Evolutionary conservation across 1,284 basidiomycete species (phyloP).

Genomic region (Cryptococcus sp.): DNA sequence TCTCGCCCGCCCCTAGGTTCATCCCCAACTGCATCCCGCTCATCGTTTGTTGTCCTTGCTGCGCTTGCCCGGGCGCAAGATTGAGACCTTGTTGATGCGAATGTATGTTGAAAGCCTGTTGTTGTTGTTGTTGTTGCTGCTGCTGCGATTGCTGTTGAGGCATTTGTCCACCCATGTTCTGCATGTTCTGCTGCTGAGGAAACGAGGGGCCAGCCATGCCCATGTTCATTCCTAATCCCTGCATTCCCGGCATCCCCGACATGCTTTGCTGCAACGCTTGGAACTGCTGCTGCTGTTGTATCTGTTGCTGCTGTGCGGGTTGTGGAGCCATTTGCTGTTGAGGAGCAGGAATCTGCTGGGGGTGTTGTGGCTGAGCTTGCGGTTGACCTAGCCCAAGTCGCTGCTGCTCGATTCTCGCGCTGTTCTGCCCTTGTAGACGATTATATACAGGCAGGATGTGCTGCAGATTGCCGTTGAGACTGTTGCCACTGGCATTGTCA

Average conservation of each 20-base stretch:
- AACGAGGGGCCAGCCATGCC: slow-evolving; percentile 18
- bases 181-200: slow-evolving; percentile 8
- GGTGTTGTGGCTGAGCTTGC: slow-evolving; percentile 2
- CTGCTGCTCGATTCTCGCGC: slow-evolving; percentile 16
- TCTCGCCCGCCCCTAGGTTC: slow-evolving; percentile 6
- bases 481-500: slow-evolving; percentile 8
- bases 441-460: slow-evolving; percentile 23
- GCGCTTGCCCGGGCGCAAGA: slow-evolving; percentile 1
- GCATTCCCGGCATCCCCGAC: slow-evolving; percentile 1
- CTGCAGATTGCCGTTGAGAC: slow-evolving; percentile 13
- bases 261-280: slow-evolving; percentile 6
- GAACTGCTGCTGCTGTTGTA: slow-evolving; percentile 8
- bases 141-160: slow-evolving; percentile 11
- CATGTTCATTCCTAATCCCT: slow-evolving; percentile 12
- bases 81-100: slow-evolving; percentile 14
- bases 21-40: slow-evolving; percentile 12
- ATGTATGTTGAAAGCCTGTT: slow-evolving; percentile 7
- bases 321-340: slow-evolving; percentile 12
- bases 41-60: slow-evolving; percentile 13
- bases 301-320: slow-evolving; percentile 2
- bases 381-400: slow-evolving; percentile 4
- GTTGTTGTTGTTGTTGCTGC: slow-evolving; percentile 6
- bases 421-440: slow-evolving; percentile 19
- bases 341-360: slow-evolving; percentile 9
- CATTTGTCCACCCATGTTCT: neutral